A percentile compares a stretch with the other conserved stretches of the same genome.
Conservation (phyloP, 208 protist genomes). For the Herpetomonas tarakana region DNA sequence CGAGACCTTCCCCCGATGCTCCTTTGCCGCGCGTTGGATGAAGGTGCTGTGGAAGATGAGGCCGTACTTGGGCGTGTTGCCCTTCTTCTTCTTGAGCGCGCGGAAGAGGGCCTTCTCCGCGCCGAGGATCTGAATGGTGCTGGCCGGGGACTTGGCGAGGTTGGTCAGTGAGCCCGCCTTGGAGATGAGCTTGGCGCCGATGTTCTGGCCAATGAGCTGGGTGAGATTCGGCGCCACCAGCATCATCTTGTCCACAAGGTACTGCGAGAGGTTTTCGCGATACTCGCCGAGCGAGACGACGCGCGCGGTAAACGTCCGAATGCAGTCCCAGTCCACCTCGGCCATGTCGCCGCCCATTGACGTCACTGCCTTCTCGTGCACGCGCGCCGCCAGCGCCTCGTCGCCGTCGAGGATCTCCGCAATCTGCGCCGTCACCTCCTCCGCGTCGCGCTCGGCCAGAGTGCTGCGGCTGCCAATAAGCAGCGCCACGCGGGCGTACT, state of each 20-base stretch:
- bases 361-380: slow-evolving; percentile 91
- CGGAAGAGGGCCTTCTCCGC: slow-evolving; percentile 99
- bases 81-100: slow-evolving; percentile 97
- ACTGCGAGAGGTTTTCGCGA: slow-evolving; percentile 89
- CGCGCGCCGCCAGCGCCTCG: slow-evolving; percentile 70
- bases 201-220: slow-evolving; percentile 97
- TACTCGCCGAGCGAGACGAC: slow-evolving; percentile 94
- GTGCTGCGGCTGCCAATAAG: slow-evolving; percentile 83
- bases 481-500: slow-evolving; percentile 92
- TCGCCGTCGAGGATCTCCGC: slow-evolving; percentile 86
- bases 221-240: slow-evolving; percentile 97
- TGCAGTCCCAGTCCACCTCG: slow-evolving; percentile 96
- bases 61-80: slow-evolving; percentile 99
- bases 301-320: slow-evolving; percentile 93
- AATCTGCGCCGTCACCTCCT: slow-evolving; percentile 68
- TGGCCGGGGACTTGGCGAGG: slow-evolving; percentile 99
- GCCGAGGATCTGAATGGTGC: slow-evolving; percentile 99
- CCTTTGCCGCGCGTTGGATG: slow-evolving; percentile 95
- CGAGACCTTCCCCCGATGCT: slow-evolving; percentile 99
- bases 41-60: slow-evolving; percentile 99
- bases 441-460: slow-evolving; percentile 67
- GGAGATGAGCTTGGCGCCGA: slow-evolving; percentile 98
- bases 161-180: slow-evolving; percentile 98
- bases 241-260: slow-evolving; percentile 97
- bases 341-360: slow-evolving; percentile 98